Conservation (phyloP, 768 basidiomycete genomes). For the Tylopilus vinaceipallidus region DNA sequence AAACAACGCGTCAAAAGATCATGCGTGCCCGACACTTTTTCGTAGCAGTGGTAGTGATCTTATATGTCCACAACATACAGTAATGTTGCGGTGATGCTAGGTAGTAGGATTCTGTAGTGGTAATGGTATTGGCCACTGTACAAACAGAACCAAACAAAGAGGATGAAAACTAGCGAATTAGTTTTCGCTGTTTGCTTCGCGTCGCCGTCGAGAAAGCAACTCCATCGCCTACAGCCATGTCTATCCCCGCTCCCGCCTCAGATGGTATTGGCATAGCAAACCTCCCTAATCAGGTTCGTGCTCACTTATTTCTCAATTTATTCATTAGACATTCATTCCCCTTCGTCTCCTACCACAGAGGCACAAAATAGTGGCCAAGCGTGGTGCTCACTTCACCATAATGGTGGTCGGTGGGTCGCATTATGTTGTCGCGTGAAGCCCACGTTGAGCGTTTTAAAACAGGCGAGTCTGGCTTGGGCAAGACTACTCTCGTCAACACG, state of each 20-base stretch:
- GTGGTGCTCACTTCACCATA: constrained; percentile 95
- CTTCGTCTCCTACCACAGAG: constrained; percentile 54
- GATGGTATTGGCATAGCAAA: constrained; percentile 95
- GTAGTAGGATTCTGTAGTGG: neutral
- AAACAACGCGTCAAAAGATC: too few species aligned
- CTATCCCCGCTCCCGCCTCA: constrained; percentile 35
- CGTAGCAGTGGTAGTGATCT: too few species aligned
- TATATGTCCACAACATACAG: too few species aligned
- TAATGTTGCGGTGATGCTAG: too few species aligned
- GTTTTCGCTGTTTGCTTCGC: constrained; percentile 18
- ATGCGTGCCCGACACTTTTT: too few species aligned
- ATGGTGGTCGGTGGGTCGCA: constrained; percentile 87
- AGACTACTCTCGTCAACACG: constrained; percentile 98
- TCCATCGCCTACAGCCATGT: constrained; percentile 20
- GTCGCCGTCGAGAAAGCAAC: constrained; percentile 20
- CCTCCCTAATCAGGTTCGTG: constrained; percentile 91
- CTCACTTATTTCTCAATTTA: neutral
- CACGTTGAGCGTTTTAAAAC: constrained; percentile 4
- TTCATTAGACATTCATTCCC: neutral
- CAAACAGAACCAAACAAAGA: constrained; percentile 27
- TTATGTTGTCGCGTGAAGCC: neutral
- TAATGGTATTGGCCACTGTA: constrained; percentile 16
- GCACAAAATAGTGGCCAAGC: constrained; percentile 99
- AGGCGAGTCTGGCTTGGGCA: constrained; percentile 97
- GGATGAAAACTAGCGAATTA: constrained; percentile 23